Evolutionary conservation across 352 stramenopile species (phyloP).

Genomic region (Pythium aquatile): DNA sequence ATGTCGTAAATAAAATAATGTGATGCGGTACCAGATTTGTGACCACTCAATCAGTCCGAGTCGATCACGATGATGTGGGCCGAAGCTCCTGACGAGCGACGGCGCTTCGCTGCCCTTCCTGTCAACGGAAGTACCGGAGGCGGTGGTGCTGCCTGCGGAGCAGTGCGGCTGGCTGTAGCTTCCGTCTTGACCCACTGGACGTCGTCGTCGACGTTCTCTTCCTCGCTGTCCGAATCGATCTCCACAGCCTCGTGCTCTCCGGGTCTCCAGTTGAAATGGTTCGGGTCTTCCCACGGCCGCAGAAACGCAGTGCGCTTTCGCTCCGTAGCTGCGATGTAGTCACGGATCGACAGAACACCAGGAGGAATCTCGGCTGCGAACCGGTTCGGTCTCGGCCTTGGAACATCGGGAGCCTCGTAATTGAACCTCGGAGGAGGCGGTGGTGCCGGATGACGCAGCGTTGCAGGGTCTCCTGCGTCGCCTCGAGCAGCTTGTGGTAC

Average conservation of each 20-base stretch:
- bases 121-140: background rate
- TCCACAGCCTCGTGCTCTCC: slow-evolving; percentile 37
- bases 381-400: background rate
- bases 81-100: background rate
- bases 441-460: background rate
- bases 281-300: slow-evolving; percentile 10
- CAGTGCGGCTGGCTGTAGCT: background rate
- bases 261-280: slow-evolving; percentile 24
- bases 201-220: slow-evolving; percentile 7
- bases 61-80: slow-evolving; percentile 19
- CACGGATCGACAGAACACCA: slow-evolving; percentile 9
- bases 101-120: background rate
- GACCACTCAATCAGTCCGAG: slow-evolving; percentile 7
- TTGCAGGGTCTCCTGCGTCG: background rate
- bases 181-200: slow-evolving; percentile 17
- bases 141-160: background rate
- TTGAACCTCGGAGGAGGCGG: background rate
- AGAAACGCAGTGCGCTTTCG: background rate
- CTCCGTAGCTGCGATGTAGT: slow-evolving; percentile 20
- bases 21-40: background rate
- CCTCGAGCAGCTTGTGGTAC: background rate
- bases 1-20: slow-evolving; percentile 3
- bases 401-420: background rate
- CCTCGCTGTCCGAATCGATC: slow-evolving; percentile 29
- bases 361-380: background rate